A percentile compares a stretch with the other conserved stretches of the same genome.
phyloP scores from a whole-genome alignment of 2,329 filamentous ascomycete species.

The Neofusicoccum cordaticola region DNA sequence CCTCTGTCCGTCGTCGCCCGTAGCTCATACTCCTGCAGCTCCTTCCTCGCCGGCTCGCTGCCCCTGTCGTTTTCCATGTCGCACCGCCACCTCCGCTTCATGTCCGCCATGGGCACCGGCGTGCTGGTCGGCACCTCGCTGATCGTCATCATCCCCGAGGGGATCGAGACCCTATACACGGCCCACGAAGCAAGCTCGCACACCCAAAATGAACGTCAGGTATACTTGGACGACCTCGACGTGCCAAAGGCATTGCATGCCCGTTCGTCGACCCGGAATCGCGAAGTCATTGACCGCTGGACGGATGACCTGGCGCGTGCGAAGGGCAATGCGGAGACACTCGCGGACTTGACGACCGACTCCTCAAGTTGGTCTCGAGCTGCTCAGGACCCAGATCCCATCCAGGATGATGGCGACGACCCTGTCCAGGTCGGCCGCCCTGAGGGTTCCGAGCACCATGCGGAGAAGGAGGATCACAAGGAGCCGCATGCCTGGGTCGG shows the following conservation, averaged over 20 bases:
- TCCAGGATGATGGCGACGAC: constrained; percentile 37
- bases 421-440: constrained; percentile 33
- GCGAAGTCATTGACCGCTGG: constrained; percentile 2
- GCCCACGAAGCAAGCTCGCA: constrained; percentile 32
- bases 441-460: constrained; percentile 41
- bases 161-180: constrained; percentile 82
- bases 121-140: constrained; percentile 92
- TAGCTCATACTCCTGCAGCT: constrained; percentile 54
- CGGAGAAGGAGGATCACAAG: constrained; percentile 39
- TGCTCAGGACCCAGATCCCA: constrained; percentile 26
- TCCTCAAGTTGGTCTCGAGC: not conserved
- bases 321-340: not conserved
- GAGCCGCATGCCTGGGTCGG: constrained; percentile 78
- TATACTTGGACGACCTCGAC: not conserved
- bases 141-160: constrained; percentile 96
- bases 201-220: not conserved
- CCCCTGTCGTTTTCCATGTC: constrained; percentile 87
- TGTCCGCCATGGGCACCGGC: constrained; percentile 90
- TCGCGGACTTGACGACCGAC: not conserved
- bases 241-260: not conserved
- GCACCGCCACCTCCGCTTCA: constrained; percentile 78
- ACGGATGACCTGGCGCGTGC: not conserved
- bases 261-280: not conserved
- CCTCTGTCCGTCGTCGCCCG: not conserved
- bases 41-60: constrained; percentile 87